Conservation (phyloP, 2,329 filamentous ascomycete species). For the Pseudogymnoascus sp. region DNA sequence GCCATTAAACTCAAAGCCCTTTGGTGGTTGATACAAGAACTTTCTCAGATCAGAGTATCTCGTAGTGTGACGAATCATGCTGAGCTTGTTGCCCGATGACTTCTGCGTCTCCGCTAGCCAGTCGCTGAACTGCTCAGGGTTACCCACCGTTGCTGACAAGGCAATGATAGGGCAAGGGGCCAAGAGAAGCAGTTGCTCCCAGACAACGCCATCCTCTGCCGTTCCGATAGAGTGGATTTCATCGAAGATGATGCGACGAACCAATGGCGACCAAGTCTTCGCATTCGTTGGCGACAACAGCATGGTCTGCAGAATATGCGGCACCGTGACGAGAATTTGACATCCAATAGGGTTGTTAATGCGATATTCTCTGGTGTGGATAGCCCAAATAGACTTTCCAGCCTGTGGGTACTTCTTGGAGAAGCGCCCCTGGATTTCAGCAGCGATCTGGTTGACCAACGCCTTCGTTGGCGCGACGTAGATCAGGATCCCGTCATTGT, state of each 20-base stretch:
- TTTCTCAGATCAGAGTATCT: constrained; percentile 75
- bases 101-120: constrained; percentile 62
- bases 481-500: constrained; percentile 63
- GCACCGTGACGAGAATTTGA: constrained; percentile 70
- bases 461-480: constrained; percentile 80
- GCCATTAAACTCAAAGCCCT: constrained; percentile 31
- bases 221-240: constrained; percentile 77
- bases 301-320: constrained; percentile 74
- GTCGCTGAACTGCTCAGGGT: constrained; percentile 59
- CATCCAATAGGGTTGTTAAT: constrained; percentile 68
- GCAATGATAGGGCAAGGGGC: constrained; percentile 73
- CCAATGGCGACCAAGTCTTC: constrained; percentile 53
- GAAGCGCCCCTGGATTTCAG: constrained; percentile 69
- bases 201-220: constrained; percentile 66
- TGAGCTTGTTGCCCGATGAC: constrained; percentile 54
- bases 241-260: constrained; percentile 74
- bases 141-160: constrained; percentile 72
- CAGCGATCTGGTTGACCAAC: constrained; percentile 75
- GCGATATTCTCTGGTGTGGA: constrained; percentile 67
- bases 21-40: constrained; percentile 54
- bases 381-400: constrained; percentile 67
- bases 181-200: constrained; percentile 70
- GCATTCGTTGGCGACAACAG: constrained; percentile 60
- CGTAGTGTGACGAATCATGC: constrained; percentile 60
- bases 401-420: constrained; percentile 52